phyloP scores from a whole-genome alignment of 345 rosid species.

The Pelargonium nanum region DNA sequence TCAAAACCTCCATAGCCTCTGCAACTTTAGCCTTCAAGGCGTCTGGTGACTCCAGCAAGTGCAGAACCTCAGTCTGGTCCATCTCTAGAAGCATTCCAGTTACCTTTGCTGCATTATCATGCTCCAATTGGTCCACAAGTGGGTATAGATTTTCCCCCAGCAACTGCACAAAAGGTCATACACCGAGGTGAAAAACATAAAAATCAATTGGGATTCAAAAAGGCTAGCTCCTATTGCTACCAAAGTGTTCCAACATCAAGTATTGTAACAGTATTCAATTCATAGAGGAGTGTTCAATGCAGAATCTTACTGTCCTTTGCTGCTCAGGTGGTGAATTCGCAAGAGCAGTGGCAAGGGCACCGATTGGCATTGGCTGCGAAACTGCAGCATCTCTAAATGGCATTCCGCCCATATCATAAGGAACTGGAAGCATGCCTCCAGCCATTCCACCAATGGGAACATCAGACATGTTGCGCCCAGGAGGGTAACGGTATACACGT shows the following conservation, averaged over 20 bases:
- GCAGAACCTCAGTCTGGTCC: slow-evolving; percentile 72
- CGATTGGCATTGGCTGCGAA: slow-evolving; percentile 42
- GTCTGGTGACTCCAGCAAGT: slow-evolving; percentile 70
- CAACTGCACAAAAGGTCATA: slow-evolving; percentile 27
- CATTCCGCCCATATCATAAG: slow-evolving; percentile 28
- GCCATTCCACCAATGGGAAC: slow-evolving; percentile 24
- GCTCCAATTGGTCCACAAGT: slow-evolving; percentile 61
- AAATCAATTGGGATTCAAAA: too few relatives aligned
- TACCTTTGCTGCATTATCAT: slow-evolving; percentile 63
- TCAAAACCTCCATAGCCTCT: slow-evolving; percentile 62
- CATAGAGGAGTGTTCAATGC: neutral
- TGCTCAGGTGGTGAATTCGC: slow-evolving; percentile 58
- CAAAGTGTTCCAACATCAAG: neutral
- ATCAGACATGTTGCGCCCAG: slow-evolving; percentile 29
- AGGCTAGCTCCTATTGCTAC: neutral
- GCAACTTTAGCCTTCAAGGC: slow-evolving; percentile 65
- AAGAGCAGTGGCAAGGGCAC: slow-evolving; percentile 60
- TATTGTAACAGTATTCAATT: neutral
- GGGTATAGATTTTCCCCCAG: slow-evolving; percentile 67
- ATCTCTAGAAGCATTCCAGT: slow-evolving; percentile 78
- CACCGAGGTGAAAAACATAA: too few relatives aligned
- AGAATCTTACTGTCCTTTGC: slow-evolving; percentile 56
- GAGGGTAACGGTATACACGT: slow-evolving; percentile 25
- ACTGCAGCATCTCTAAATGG: slow-evolving; percentile 29
- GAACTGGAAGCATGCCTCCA: slow-evolving; percentile 32